Evolutionary conservation across 176 grass and related monocot species (phyloP).

Genomic region (Dendrocalamus sinicus): DNA sequence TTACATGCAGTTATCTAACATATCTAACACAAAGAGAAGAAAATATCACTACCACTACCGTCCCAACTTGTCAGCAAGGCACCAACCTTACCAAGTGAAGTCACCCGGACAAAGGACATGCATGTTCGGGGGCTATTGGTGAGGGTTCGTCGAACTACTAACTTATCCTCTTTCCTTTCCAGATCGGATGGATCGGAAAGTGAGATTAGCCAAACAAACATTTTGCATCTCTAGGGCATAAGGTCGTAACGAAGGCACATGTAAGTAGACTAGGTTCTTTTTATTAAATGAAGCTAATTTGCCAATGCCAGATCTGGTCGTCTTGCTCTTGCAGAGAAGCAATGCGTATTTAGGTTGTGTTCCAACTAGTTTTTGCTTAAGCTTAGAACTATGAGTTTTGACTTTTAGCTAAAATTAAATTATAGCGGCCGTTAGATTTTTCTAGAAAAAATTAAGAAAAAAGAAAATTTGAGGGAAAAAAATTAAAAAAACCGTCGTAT

Average conservation of each 20-base stretch:
- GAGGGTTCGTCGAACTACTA: constrained; percentile 41
- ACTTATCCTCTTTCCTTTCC: not conserved
- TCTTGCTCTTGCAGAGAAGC: constrained; percentile 28
- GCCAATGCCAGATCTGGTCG: constrained; percentile 39
- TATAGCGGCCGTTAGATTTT: no score
- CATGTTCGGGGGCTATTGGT: constrained; percentile 1
- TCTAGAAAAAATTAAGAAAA: no score
- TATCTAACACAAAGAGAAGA: not conserved
- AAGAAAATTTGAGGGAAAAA: no score
- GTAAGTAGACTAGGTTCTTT: not conserved
- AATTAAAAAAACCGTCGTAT: no score
- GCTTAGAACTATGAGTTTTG: no score
- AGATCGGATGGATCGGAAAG: constrained; percentile 27
- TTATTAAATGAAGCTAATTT: not conserved
- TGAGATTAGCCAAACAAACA: constrained; percentile 18
- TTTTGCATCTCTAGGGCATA: not conserved
- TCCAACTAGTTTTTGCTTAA: no score
- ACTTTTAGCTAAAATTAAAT: no score
- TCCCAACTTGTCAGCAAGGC: constrained; percentile 16
- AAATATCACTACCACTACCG: not conserved
- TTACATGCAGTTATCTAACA: not conserved
- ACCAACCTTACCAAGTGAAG: not conserved
- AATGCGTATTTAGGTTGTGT: constrained; percentile 10
- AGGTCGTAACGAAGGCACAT: constrained; percentile 37
- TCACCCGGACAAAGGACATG: not conserved